Percentiles rank a stretch among this genome's conserved stretches.
phyloP scores from a whole-genome alignment of 2,329 filamentous ascomycete species.

The Colletotrichum coccodes region DNA sequence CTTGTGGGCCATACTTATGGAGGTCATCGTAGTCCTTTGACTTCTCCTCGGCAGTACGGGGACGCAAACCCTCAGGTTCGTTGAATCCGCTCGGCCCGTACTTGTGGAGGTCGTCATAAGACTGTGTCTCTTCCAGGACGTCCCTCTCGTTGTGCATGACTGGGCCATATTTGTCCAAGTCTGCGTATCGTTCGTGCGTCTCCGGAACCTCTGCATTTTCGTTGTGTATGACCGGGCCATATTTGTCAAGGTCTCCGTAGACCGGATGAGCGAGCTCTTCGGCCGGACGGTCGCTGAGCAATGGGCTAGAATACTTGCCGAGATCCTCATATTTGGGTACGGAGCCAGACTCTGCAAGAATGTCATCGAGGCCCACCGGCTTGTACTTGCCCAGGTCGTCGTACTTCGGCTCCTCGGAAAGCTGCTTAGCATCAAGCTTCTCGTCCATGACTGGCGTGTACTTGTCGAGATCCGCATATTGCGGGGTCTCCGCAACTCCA shows the following conservation, averaged over 20 bases:
- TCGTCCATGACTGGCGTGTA: slow-evolving; percentile 48
- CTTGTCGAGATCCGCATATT: slow-evolving; percentile 42
- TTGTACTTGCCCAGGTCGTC: slow-evolving; percentile 54
- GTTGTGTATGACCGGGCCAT: slow-evolving; percentile 46
- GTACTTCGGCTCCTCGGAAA: slow-evolving; percentile 40
- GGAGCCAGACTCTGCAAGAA: slow-evolving; percentile 1
- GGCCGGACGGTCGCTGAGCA: slow-evolving; percentile 17
- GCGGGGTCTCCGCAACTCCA: slow-evolving; percentile 27
- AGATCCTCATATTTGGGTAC: slow-evolving; percentile 47
- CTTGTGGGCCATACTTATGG: slow-evolving; percentile 43
- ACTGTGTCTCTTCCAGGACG: slow-evolving; percentile 45
- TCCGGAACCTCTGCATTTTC: slow-evolving; percentile 37
- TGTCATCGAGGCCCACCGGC: slow-evolving; percentile 37
- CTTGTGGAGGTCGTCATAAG: slow-evolving; percentile 50
- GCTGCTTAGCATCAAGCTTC: slow-evolving; percentile 36
- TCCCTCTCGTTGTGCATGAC: slow-evolving; percentile 47
- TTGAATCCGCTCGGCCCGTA: slow-evolving; percentile 50
- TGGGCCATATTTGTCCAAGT: slow-evolving; percentile 35
- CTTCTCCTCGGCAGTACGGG: slow-evolving; percentile 45
- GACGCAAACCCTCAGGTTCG: slow-evolving; percentile 46
- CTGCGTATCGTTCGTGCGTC: slow-evolving; percentile 30
- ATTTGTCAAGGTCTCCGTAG: slow-evolving; percentile 49
- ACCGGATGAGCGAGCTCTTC: slow-evolving; percentile 37
- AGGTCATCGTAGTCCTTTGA: slow-evolving; percentile 53
- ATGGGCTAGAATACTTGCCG: slow-evolving; percentile 41